phyloP scores from a whole-genome alignment of 2,329 filamentous ascomycete species.

The Alternaria brassicicola region DNA sequence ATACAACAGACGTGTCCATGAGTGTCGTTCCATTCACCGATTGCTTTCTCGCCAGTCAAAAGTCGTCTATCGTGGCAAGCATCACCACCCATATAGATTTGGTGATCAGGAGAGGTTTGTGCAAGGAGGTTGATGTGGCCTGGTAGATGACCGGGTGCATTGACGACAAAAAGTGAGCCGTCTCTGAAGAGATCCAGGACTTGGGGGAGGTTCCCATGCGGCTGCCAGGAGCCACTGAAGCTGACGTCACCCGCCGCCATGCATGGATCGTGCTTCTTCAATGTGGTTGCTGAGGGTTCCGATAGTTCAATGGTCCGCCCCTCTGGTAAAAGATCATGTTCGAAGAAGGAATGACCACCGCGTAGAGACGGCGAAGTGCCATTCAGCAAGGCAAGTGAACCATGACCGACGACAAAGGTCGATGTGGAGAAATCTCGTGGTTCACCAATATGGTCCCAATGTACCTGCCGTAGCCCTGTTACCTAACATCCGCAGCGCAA shows the following conservation, averaged over 20 bases:
- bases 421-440: slow-evolving; percentile 47
- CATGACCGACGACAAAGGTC: slow-evolving; percentile 50
- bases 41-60: slow-evolving; percentile 58
- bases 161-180: slow-evolving; percentile 55
- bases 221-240: slow-evolving; percentile 49
- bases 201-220: slow-evolving; percentile 52
- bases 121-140: slow-evolving; percentile 61
- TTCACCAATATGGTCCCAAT: slow-evolving; percentile 53
- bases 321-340: slow-evolving; percentile 52
- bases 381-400: slow-evolving; percentile 31
- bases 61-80: slow-evolving; percentile 61
- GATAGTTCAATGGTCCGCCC: slow-evolving; percentile 53
- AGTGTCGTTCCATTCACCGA: slow-evolving; percentile 59
- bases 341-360: slow-evolving; percentile 51
- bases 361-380: slow-evolving; percentile 29
- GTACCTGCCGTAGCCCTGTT: slow-evolving; percentile 37
- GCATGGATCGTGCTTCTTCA: not conserved
- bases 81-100: slow-evolving; percentile 60
- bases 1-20: slow-evolving; percentile 57
- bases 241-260: slow-evolving; percentile 9
- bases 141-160: slow-evolving; percentile 60
- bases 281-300: slow-evolving; percentile 31
- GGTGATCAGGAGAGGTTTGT: slow-evolving; percentile 46
- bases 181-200: slow-evolving; percentile 59
- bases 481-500: not conserved